Conservation (phyloP, 257 asterid genomes). For the Salvia hispanica region DNA sequence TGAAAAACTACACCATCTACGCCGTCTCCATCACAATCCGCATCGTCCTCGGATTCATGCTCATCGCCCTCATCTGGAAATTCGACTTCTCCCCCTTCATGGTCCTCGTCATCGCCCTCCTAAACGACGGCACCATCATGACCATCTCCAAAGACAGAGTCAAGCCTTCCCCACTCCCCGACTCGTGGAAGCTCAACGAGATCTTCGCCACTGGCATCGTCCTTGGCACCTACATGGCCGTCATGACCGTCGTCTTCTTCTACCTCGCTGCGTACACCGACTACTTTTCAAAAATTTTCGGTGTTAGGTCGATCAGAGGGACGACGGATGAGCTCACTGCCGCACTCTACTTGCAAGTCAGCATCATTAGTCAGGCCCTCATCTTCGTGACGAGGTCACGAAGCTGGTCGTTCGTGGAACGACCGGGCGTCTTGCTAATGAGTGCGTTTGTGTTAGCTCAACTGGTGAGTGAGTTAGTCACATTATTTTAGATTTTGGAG, state of each 20-base stretch:
- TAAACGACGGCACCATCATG: slow-evolving; percentile 66
- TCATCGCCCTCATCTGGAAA: slow-evolving; percentile 57
- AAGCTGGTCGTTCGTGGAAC: slow-evolving; percentile 75
- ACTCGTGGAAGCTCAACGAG: slow-evolving; percentile 62
- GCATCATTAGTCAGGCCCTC: slow-evolving; percentile 82
- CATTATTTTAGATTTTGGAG: no score
- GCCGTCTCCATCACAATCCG: slow-evolving; percentile 65
- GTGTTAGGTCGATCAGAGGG: slow-evolving; percentile 46
- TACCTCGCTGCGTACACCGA: slow-evolving; percentile 44
- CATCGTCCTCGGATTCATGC: slow-evolving; percentile 59
- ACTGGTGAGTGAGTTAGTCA: slow-evolving; percentile 56
- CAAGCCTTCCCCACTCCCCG: slow-evolving; percentile 59
- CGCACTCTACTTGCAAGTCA: slow-evolving; percentile 84
- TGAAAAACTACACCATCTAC: slow-evolving; percentile 78
- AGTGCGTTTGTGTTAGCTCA: slow-evolving; percentile 68
- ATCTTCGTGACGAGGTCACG: slow-evolving; percentile 79
- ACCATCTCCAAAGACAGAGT: slow-evolving; percentile 65
- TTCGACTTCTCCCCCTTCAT: slow-evolving; percentile 64
- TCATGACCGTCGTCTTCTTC: slow-evolving; percentile 53
- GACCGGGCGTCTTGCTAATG: slow-evolving; percentile 64
- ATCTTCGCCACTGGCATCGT: slow-evolving; percentile 58
- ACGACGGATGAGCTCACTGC: slow-evolving; percentile 56
- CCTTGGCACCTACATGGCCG: slow-evolving; percentile 56
- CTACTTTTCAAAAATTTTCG: slow-evolving; percentile 46
- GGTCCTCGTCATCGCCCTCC: slow-evolving; percentile 58